Percentiles rank a stretch among this genome's conserved stretches.
Conservation (phyloP, 352 stramenopile species). For the Ophiocytium majus region DNA sequence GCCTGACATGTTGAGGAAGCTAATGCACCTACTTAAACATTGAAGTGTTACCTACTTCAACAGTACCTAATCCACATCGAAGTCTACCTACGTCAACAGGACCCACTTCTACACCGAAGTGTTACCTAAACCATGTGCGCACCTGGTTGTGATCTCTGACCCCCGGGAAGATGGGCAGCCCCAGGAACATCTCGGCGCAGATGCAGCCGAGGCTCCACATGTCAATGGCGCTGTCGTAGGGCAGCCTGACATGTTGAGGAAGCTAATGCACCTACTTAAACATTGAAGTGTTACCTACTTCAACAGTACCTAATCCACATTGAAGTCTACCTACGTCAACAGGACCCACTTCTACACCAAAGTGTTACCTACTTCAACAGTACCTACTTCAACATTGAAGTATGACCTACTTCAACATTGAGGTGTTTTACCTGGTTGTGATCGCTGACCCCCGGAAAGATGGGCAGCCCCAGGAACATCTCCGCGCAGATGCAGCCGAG, state of each 20-base stretch:
- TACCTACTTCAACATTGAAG: not conserved
- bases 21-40: not conserved
- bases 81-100: not conserved
- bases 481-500: constrained; percentile 93
- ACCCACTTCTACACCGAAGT: not conserved
- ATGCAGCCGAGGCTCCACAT: constrained; percentile 95
- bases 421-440: constrained; percentile 75
- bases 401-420: not conserved
- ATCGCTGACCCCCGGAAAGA: constrained; percentile 93
- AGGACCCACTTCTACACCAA: not conserved
- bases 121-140: not conserved
- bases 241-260: constrained; percentile 44
- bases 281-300: not conserved
- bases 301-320: not conserved
- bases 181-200: constrained; percentile 91
- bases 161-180: constrained; percentile 88
- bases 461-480: constrained; percentile 87
- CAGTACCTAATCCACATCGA: not conserved
- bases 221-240: constrained; percentile 91
- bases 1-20: constrained; percentile 16
- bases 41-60: not conserved
- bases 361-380: not conserved
- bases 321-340: not conserved
- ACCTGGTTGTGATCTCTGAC: constrained; percentile 91
- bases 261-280: not conserved